Percentiles rank a stretch among this genome's conserved stretches.
These are phyloP conservation scores for Auriscalpium vulgare DNA, from an alignment of 768 basidiomycete species.

Conservation along the genomic window DNA sequence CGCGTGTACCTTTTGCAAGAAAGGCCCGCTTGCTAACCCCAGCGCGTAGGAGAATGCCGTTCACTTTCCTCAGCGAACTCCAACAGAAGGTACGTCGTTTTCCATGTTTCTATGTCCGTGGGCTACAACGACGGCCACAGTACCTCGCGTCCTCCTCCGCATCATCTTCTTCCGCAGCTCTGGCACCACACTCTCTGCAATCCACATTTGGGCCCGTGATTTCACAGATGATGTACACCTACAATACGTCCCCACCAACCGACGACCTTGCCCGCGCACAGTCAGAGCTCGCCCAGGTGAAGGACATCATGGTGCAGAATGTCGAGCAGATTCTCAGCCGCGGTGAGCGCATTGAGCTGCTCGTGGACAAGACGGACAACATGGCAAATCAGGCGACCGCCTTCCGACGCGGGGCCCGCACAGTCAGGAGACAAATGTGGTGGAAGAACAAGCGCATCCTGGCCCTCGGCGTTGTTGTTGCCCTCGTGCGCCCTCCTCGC, in stretches of 20 bases:
- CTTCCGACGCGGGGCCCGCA: slow-evolving; percentile 82
- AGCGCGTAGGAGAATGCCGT: slow-evolving; percentile 71
- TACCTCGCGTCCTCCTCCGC: slow-evolving; percentile 58
- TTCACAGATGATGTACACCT: slow-evolving; percentile 73
- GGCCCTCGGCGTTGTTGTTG: slow-evolving; percentile 64
- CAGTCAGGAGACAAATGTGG: slow-evolving; percentile 82
- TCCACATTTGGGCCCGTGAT: slow-evolving; percentile 64
- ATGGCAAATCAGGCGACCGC: slow-evolving; percentile 93
- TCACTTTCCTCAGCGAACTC: slow-evolving; percentile 84
- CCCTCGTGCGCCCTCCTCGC: slow-evolving; percentile 38
- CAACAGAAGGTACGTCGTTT: slow-evolving; percentile 54
- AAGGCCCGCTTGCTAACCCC: not conserved
- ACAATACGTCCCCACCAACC: slow-evolving; percentile 78
- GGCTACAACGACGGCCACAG: slow-evolving; percentile 24
- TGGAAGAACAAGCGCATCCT: slow-evolving; percentile 75
- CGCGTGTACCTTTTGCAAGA: slow-evolving; percentile 16
- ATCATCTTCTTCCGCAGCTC: slow-evolving; percentile 41
- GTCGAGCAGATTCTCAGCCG: slow-evolving; percentile 92
- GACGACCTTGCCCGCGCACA: slow-evolving; percentile 91
- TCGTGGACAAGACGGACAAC: slow-evolving; percentile 95
- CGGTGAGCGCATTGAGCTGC: slow-evolving; percentile 90
- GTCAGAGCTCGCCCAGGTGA: slow-evolving; percentile 81
- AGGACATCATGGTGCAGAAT: slow-evolving; percentile 98
- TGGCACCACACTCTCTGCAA: slow-evolving; percentile 53
- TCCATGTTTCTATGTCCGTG: not conserved